Base-by-base conservation (phyloP, 306 rosid genomes). In the Vigna unguiculata region DNA sequence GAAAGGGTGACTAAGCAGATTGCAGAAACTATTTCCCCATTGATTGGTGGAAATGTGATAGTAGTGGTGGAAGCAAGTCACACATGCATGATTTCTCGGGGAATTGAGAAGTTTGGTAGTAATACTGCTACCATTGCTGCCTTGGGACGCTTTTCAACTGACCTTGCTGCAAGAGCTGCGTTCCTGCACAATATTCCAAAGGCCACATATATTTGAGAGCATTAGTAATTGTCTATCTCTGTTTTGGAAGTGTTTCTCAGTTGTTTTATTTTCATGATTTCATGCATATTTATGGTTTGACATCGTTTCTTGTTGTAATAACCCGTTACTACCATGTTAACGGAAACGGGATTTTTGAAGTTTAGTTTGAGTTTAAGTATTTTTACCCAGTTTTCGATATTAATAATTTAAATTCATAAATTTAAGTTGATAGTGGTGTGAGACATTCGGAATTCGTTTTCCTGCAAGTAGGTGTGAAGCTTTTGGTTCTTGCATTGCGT, bases 1-100 rank as follows among this genome's bases (percentile, higher is more conserved):
- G 97, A 91, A 60, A 86, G 95, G 78, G 81, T 91, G 49, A 91
- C 97, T 0, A 81, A 92, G 75, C 97, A 91, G 82, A 88, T 91
- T 58, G 95, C 97, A 1, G 97, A 90, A 83, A 87, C 85, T 2
- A 82, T 85, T 58, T 82, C 97, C 2, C 71, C 88, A 3, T 14
- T 90, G 43, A 45, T 87, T 47, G 90, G 91, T 13, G 86, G 83
- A 67, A 89, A 90, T 66, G 91, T 91, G 30, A 78, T 91, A 7
- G 91, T 91, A 15, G 97, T 91, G 74, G 93, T 77, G 41, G 97
- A 91, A 84, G 97, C 95, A 66, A 76, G 83, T 66, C 97, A 91
- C 80, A 89, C 97, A 21, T 91, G 97, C 76, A 88, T 90, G 97
- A 85, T 91, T 45, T 88, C 97, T 2, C 76, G 97, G 80, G 97